Evolutionary conservation across 306 rosid species (phyloP).

Genomic region (Boehmeria nivea): DNA sequence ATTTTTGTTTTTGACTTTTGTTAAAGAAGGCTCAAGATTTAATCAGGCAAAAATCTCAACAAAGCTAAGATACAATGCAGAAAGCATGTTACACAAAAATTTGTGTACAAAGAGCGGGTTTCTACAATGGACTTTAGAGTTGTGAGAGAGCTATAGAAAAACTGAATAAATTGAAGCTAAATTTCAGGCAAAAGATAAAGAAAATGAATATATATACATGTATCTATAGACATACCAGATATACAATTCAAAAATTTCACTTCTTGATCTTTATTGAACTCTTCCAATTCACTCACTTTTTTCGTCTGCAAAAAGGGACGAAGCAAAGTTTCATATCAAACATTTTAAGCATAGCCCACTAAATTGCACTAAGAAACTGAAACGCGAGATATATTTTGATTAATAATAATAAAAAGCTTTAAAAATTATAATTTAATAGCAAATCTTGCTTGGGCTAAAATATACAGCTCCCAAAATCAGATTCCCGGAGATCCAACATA

Average conservation of each 20-base stretch:
- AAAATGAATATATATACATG: not conserved
- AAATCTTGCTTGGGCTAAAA: too few species aligned
- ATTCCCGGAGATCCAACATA: too few species aligned
- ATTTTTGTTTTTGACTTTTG: too few species aligned
- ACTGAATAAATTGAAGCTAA: not conserved
- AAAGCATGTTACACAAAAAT: too few species aligned
- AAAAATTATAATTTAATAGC: not conserved
- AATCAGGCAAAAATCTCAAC: too few species aligned
- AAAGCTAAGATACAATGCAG: too few species aligned
- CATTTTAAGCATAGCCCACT: too few species aligned
- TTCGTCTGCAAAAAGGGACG: slow-evolving; percentile 35
- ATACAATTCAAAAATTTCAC: slow-evolving; percentile 51
- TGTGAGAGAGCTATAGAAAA: not conserved
- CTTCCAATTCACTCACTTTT: slow-evolving; percentile 51
- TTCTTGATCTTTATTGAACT: slow-evolving; percentile 59
- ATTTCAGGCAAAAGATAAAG: not conserved
- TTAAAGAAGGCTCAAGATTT: too few species aligned
- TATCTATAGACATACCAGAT: slow-evolving; percentile 40
- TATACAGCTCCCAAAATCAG: too few species aligned
- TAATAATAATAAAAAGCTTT: not conserved
- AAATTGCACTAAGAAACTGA: too few species aligned
- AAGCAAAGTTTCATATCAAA: too few species aligned
- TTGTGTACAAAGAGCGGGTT: too few species aligned
- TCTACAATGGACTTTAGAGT: not conserved
- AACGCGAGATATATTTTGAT: slow-evolving; percentile 7